Evolutionary conservation across 139 green algal species (phyloP), one percentile per base, ranked within the genome.

Genomic region (Pseudopediastrum boryanum): DNA sequence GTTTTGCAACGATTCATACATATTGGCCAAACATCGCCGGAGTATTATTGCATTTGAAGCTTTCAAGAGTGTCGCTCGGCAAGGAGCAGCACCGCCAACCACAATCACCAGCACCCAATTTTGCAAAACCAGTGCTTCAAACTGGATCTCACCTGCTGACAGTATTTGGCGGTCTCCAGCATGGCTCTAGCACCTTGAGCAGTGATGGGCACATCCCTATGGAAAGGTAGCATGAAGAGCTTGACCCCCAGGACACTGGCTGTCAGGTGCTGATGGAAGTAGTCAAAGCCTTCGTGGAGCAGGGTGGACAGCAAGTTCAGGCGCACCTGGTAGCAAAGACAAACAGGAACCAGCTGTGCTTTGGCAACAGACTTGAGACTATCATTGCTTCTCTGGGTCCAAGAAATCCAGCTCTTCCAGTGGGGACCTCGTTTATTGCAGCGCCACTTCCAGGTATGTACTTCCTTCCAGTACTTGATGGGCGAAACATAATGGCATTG

Each of bases 281-380:
- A 70, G 8, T 5, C 70, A 39, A 77, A 77, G 0, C 81, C 86
- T 61, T 93, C 86, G 5, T 78, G 59, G 81, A 91, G 76, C 67
- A 91, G 85, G 29, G 56, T 64, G 8, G 80, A 86, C 75, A 91
- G 81, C 25, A 91, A 80, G 72, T 87, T 87, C 2, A 93, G 78
- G 0, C 86, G 86, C 9, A 91, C 86, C 88, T 91, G 83, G 9
- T n/a, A 46, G 33, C 44, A 58, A 39, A 7, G n/a, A n/a, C n/a
- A n/a, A n/a, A n/a, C n/a, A n/a, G n/a, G n/a, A n/a, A n/a, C n/a
- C n/a, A n/a, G n/a, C n/a, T n/a, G n/a, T n/a, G n/a, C n/a, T n/a
- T n/a, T n/a, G n/a, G n/a, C n/a, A n/a, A n/a, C n/a, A n/a, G n/a
- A n/a, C n/a, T n/a, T n/a, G n/a, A n/a, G n/a, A n/a, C n/a, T n/a